Evolutionary conservation across 2,329 filamentous ascomycete genomes (phyloP).

Genomic region (Lecanicillium sp.): DNA sequence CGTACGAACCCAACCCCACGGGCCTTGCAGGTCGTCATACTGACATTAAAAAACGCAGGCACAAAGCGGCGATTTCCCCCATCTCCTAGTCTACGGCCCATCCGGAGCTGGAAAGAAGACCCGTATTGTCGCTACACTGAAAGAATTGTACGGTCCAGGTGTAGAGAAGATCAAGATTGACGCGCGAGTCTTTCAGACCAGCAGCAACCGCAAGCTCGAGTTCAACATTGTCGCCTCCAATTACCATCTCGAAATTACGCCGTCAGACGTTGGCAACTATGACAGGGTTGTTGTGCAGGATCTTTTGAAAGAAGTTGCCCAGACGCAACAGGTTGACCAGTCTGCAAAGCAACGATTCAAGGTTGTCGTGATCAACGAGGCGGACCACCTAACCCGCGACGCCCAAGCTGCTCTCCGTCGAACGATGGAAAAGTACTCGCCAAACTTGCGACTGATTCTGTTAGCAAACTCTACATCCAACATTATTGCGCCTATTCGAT

Average conservation of each 20-base stretch:
- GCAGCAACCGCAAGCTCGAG: conserved; percentile 91
- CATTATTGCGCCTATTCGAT: conserved; percentile 97
- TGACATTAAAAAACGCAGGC: conserved; percentile 48
- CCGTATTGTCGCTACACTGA: conserved; percentile 86
- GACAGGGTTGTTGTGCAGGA: conserved; percentile 95
- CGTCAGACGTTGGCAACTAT: conserved; percentile 92
- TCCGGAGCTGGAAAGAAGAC: conserved; percentile 98
- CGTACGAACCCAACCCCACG: conserved; percentile 51
- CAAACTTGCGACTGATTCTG: conserved; percentile 84
- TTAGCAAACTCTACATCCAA: conserved; percentile 95
- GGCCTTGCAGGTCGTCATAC: background rate
- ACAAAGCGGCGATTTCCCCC: conserved; percentile 94
- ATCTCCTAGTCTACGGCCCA: conserved; percentile 93
- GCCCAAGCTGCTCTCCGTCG: conserved; percentile 89
- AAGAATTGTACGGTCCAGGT: conserved; percentile 88
- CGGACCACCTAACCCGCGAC: conserved; percentile 86
- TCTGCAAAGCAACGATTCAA: conserved; percentile 90
- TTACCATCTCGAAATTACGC: conserved; percentile 97
- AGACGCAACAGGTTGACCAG: conserved; percentile 97
- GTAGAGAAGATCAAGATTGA: conserved; percentile 99
- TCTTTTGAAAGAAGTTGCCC: conserved; percentile 91
- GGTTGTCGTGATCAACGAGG: conserved; percentile 98
- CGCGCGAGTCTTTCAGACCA: conserved; percentile 91
- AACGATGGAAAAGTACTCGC: conserved; percentile 99
- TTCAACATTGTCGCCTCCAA: conserved; percentile 98